Evolutionary conservation across 495 filamentous ascomycete species (phyloP), one percentile per base, ranked within the genome.

Genomic region (Filosporella fistucella): DNA sequence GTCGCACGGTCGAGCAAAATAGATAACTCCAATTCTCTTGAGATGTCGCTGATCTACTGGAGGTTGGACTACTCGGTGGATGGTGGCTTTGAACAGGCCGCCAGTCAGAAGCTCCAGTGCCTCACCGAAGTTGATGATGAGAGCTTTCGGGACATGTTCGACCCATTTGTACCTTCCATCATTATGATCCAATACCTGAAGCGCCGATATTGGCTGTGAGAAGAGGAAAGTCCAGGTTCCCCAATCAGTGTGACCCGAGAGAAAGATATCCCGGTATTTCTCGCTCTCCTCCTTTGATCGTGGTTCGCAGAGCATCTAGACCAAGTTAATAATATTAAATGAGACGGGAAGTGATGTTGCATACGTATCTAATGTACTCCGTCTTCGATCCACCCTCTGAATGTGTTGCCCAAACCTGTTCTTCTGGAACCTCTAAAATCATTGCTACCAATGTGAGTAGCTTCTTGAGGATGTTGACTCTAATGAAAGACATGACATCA

Each of bases 121-220:
- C 39, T 74, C 68, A 13, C 70, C 70, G 38, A 74, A 64, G 49
- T 74, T 74, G 42, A 72, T 61, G 3, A 74, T 68, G 14, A 72
- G 58, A 1, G 68, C 64, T 7, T 68, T 67, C 5, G 69, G 68
- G 46, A 66, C 67, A 52, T 72, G 70, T 12, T 60, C 60, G 11
- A 72, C 69, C 28, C 67, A 71, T n/a, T n/a, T n/a, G 32, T 67
- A 62, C 69, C 69, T 72, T 53, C 65, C 38, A 13, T 69, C 62
- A 36, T 69, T 63, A 9, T 52, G 60, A 26, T 61, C 62, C 66
- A 65, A 69, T 41, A 73, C 68, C 54, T 74, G 70, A 1, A 74
- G 57, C 20, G 61, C 65, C 0, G 62, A 62, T 42, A 71, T 60
- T 2, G 69, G 70, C 4, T 70, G 66, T 0, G 65, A 68, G 56